phyloP scores from a whole-genome alignment of 768 basidiomycete genomes.

The Suillus decipiens region DNA sequence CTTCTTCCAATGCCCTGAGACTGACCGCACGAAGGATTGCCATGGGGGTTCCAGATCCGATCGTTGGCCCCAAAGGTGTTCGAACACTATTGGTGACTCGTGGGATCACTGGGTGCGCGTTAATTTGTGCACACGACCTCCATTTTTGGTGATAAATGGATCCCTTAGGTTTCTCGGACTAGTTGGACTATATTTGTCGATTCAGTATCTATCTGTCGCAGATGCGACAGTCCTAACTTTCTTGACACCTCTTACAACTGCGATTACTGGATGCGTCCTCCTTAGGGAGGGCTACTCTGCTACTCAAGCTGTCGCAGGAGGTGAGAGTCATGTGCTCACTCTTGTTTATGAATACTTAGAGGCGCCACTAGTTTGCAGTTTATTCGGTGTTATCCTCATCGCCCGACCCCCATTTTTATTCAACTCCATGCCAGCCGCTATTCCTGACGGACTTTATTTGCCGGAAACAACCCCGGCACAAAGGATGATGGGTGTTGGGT shows the following conservation, averaged over 20 bases:
- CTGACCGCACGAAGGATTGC: constrained; percentile 32
- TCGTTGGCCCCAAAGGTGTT: constrained; percentile 70
- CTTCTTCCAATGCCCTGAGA: not conserved
- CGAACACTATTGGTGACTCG: constrained; percentile 55
- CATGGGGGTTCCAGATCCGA: constrained; percentile 53
- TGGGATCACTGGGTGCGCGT: constrained; percentile 60
- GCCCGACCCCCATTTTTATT: constrained; percentile 80
- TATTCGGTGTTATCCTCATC: constrained; percentile 78
- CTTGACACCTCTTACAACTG: constrained; percentile 67
- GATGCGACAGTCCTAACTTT: constrained; percentile 81
- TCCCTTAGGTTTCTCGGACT: constrained; percentile 66
- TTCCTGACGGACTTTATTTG: not conserved
- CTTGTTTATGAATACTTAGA: not conserved
- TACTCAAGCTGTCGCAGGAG: constrained; percentile 56
- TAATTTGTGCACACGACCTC: not conserved
- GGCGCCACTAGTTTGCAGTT: constrained; percentile 51
- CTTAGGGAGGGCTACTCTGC: constrained; percentile 60
- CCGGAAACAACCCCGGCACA: constrained; percentile 29
- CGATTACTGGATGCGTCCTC: constrained; percentile 60
- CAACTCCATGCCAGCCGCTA: constrained; percentile 31
- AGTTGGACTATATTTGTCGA: constrained; percentile 64
- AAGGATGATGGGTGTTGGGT: constrained; percentile 64
- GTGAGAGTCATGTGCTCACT: constrained; percentile 29
- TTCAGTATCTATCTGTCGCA: constrained; percentile 74
- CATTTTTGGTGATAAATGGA: not conserved